Evolutionary conservation across 2,329 filamentous ascomycete species (phyloP), one percentile per base, ranked within the genome.

Genomic region (Monosporascus cannonballus): DNA sequence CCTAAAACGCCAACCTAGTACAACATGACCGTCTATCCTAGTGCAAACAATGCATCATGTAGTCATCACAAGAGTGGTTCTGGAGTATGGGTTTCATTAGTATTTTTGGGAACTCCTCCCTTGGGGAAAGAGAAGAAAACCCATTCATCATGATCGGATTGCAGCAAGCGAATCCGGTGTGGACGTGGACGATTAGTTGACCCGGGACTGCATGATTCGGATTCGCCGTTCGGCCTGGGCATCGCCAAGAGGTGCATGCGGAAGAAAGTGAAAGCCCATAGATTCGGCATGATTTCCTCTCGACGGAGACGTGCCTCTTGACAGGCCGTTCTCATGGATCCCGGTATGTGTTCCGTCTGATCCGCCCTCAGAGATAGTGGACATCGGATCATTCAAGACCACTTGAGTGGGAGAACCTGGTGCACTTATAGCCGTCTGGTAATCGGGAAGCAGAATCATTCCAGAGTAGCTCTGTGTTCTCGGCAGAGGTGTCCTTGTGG

Each of bases 401-500:
- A 59, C 63, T 20, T 69, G 69, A 1, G 72, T 73, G 2, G 78
- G 75, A 14, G 78, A 77, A 20, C 67, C 66, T 6, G 82, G 80
- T 27, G 75, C 75, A 59, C 76, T 81, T 44, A 80, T 71, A 1
- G 81, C 85, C 2, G 85, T 79, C 52, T 78, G 71, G 64, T 91
- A 91, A 64, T 88, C 83, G 0, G 87, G 87, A 6, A 89, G 76
- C 14, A 69, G 69, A 5, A 73, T 67, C 34, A 75, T 75, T 22
- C 76, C 75, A 6, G 76, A 69, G 44, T 74, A 75, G 48, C 72
- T 76, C 15, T 75, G 75, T 36, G 77, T 75, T 49, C 80, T 76
- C 17, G 83, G 79, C 27, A 67, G 47, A 5, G 84, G 81, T 0
- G 84, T 81, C 57, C 81, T 82, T 25, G 90, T 81, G 0, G 88